These are phyloP conservation scores for Fraxinus cuspidata DNA, from an alignment of 257 asterid species.

Conservation along the genomic window DNA sequence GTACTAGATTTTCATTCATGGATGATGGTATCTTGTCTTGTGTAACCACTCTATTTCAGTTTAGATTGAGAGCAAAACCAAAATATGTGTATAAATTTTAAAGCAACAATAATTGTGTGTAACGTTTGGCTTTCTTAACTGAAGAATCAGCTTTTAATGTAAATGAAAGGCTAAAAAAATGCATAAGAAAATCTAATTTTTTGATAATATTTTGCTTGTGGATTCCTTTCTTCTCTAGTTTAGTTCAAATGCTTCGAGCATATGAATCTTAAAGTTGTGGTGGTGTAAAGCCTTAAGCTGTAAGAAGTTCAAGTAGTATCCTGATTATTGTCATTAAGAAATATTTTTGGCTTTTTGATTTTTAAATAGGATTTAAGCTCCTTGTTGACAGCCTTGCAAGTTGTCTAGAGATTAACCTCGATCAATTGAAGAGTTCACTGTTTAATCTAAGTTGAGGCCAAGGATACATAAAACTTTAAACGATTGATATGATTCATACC, in stretches of 20 bases:
- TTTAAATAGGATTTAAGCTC: not conserved
- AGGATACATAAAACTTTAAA: no score
- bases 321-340: constrained; percentile 8
- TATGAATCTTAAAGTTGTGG: not conserved
- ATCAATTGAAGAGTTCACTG: no score
- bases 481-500: not conserved
- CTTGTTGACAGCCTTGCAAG: constrained; percentile 3
- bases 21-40: no score
- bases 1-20: no score
- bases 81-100: no score
- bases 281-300: constrained; percentile 7
- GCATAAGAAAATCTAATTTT: not conserved
- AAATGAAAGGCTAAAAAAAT: not conserved
- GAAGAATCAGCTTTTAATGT: not conserved
- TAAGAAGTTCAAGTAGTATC: not conserved
- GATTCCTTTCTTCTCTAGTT: no score
- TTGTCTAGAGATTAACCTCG: not conserved
- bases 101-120: no score
- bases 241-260: not conserved
- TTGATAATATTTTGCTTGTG: no score
- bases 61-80: no score
- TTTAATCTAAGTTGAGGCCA: no score
- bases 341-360: constrained; percentile 13
- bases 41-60: no score
- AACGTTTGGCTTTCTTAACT: not conserved